These are phyloP conservation scores for Colletotrichum higginsianum DNA, from an alignment of 2,329 filamentous ascomycete species.

Conservation along the genomic window DNA sequence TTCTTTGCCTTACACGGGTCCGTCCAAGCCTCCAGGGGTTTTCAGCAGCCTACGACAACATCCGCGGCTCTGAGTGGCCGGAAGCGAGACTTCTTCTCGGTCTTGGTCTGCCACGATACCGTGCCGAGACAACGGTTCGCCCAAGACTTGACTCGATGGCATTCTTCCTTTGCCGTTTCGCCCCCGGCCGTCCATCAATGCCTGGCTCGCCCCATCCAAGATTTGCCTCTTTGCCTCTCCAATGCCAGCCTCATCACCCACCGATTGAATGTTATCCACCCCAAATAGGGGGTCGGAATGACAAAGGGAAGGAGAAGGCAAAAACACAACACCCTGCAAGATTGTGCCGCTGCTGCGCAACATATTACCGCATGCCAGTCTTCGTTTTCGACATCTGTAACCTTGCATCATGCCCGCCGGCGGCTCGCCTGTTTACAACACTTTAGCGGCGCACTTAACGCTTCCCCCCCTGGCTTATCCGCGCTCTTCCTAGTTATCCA, in stretches of 20 bases:
- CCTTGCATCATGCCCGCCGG: conserved; percentile 12
- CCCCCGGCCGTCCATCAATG: conserved; percentile 16
- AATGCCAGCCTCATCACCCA: conserved; percentile 1
- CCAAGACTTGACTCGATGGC: conserved; percentile 24
- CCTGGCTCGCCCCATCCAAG: conserved; percentile 4
- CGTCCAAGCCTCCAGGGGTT: conserved; percentile 13
- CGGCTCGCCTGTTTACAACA: conserved; percentile 8
- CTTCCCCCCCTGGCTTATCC: conserved; percentile 22
- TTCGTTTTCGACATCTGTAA: conserved; percentile 36
- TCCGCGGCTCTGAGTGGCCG: conserved; percentile 27
- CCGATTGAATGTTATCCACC: conserved; percentile 14
- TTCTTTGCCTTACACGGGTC: conserved; percentile 19
- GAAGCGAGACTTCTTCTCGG: conserved; percentile 17
- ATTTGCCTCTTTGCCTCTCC: conserved; percentile 23
- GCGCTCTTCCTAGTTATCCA: conserved; percentile 26
- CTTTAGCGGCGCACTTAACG: conserved; percentile 23
- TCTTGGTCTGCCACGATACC: conserved; percentile 23
- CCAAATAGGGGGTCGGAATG: conserved; percentile 26
- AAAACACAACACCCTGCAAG: background rate
- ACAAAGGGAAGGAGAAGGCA: conserved; percentile 10
- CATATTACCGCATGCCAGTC: conserved; percentile 35
- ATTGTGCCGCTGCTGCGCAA: conserved; percentile 19
- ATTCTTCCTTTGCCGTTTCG: conserved; percentile 31
- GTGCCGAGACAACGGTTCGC: conserved; percentile 35
- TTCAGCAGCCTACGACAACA: conserved; percentile 17